These are phyloP conservation scores for Boletus speciosus DNA, from an alignment of 768 basidiomycete genomes.

Conservation along the genomic window DNA sequence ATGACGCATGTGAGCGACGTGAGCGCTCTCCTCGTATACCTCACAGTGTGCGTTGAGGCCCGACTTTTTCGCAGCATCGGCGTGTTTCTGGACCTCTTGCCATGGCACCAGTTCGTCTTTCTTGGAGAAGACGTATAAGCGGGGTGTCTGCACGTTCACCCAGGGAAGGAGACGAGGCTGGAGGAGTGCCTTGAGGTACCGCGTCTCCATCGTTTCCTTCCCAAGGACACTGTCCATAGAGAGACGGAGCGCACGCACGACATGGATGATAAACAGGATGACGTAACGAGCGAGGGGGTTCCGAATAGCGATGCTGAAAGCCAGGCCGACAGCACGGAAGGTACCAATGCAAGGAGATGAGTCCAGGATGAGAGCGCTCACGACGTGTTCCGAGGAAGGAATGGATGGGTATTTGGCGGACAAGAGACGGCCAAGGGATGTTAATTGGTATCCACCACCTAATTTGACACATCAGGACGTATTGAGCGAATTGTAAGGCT, in stretches of 20 bases:
- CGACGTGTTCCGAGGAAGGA: background rate
- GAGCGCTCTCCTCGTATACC: conserved; percentile 32
- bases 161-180: conserved; percentile 31
- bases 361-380: conserved; percentile 22
- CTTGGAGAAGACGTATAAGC: conserved; percentile 36
- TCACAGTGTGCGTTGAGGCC: conserved; percentile 30
- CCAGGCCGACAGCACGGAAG: conserved; percentile 17
- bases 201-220: conserved; percentile 5
- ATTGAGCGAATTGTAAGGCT: background rate
- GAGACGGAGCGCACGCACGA: conserved; percentile 12
- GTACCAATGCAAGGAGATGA: conserved; percentile 16
- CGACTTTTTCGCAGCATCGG: conserved; percentile 15
- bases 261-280: conserved; percentile 12
- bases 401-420: conserved; percentile 14
- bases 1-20: conserved; percentile 34
- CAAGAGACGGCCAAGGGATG: conserved; percentile 17
- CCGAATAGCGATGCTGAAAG: conserved; percentile 20
- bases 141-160: conserved; percentile 28
- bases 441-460: conserved; percentile 26
- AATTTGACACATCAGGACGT: background rate
- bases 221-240: conserved; percentile 11
- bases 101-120: conserved; percentile 31
- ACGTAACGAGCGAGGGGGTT: conserved; percentile 19
- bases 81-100: conserved; percentile 26
- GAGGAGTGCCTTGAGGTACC: conserved; percentile 12